Evolutionary conservation across 345 rosid genomes (phyloP).

Genomic region (Melaleuca quinquenervia): DNA sequence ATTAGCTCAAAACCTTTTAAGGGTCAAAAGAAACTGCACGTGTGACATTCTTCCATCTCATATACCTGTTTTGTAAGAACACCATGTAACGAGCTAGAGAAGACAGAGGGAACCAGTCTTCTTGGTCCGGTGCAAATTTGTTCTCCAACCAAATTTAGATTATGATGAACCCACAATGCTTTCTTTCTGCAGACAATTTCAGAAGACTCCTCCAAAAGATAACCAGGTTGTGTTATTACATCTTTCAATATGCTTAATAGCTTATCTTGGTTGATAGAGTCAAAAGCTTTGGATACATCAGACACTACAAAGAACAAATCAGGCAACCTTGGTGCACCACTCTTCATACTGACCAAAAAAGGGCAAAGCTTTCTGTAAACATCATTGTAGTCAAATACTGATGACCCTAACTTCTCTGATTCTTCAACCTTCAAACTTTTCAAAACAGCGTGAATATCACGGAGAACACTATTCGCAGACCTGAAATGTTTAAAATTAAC

Average conservation of each 20-base stretch:
- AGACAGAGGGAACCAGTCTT: conserved; percentile 24
- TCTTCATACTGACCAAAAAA: conserved; percentile 44
- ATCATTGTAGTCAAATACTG: conserved; percentile 79
- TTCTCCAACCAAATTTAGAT: conserved; percentile 17
- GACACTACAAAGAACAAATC: conserved; percentile 49
- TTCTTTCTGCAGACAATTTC: conserved; percentile 43
- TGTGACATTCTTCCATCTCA: neutral
- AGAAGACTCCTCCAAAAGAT: conserved; percentile 29
- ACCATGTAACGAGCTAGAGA: conserved; percentile 26
- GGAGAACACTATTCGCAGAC: conserved; percentile 45
- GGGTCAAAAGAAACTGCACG: neutral
- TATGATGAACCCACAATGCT: conserved; percentile 27
- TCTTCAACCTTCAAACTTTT: conserved; percentile 57
- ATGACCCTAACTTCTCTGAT: conserved; percentile 61
- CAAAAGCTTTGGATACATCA: conserved; percentile 86
- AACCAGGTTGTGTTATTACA: conserved; percentile 34
- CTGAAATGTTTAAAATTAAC: conserved; percentile 10
- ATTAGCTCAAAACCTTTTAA: neutral
- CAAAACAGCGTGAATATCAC: conserved; percentile 57
- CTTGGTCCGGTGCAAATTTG: conserved; percentile 2
- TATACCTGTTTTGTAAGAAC: conserved; percentile 53
- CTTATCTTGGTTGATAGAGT: conserved; percentile 63
- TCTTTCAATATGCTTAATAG: conserved; percentile 42
- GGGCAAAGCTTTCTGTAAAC: conserved; percentile 57
- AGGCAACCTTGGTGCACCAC: conserved; percentile 27